phyloP scores from a whole-genome alignment of 345 rosid genomes.

The Euphorbia pulcherrima region DNA sequence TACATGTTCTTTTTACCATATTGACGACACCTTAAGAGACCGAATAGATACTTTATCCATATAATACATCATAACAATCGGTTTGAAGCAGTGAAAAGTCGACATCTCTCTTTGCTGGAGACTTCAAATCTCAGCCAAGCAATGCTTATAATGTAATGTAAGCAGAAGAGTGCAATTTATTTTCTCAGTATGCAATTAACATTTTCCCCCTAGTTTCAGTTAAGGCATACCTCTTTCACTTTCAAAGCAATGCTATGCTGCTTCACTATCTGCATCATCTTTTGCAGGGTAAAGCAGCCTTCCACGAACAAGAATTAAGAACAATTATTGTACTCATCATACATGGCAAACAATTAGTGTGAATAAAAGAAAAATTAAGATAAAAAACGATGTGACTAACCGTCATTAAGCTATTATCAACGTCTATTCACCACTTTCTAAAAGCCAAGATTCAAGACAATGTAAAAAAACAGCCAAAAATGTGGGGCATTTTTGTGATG shows the following conservation, averaged over 20 bases:
- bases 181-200: background rate
- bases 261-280: background rate
- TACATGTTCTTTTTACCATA: no score
- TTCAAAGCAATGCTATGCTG: background rate
- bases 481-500: no score
- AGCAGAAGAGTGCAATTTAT: background rate
- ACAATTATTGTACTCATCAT: background rate
- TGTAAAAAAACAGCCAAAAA: no score
- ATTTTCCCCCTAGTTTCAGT: background rate
- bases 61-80: background rate
- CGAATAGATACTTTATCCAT: no score
- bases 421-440: background rate
- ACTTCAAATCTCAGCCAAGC: background rate
- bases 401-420: background rate
- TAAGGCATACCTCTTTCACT: background rate
- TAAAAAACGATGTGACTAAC: background rate
- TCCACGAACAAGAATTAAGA: background rate
- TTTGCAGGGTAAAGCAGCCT: background rate
- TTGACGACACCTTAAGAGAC: no score
- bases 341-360: background rate
- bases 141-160: background rate
- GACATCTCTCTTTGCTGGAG: background rate
- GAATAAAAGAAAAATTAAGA: background rate
- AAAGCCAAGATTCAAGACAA: background rate
- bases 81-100: background rate